Base-by-base conservation (phyloP, 2,329 filamentous ascomycete species). In the Pseudocercospora fijiensis region DNA sequence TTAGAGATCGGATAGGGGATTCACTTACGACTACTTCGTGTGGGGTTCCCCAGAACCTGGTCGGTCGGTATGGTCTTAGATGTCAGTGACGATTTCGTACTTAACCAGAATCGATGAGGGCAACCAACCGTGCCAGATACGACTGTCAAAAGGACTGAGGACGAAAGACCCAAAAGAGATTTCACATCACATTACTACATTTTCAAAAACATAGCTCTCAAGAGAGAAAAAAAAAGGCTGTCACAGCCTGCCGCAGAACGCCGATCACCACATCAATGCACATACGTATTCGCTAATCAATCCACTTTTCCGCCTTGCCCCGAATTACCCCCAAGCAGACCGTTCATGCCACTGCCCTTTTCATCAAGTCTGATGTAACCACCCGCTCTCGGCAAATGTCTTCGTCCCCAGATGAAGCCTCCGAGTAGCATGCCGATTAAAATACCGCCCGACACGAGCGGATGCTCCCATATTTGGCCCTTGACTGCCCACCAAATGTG, bases 341-440 rank as follows among this genome's bases (percentile, higher is more conserved):
- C 88, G 68, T 90, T 87, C 79, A 90, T 90, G 65, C 87, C 85
- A 2, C 84, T 83, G 18, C 83, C 83, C 45, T 84, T 80, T 76
- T 75, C 83, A 74, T 75, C 86, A 79, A 75, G 69, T 49, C 65
- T 69, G 47, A 74, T 84, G 24, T 74, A 71, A 30, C 76, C 75
- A 8, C 72, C 70, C 18, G 60, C 63, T 41, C 58, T 64, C 20
- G 70, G 71, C 60, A 76, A 65, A 62, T 75, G 71, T 61, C 74
- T 76, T 30, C 75, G 69, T 61, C 66, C 70, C 43, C 72, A 70
- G 22, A 74, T 66, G 7, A 65, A 58, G 6, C 66, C 63, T 4
- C 70, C 66, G 41, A 73, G 43, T 1, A 72, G 57, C 59, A 90
- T 75, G 41, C 84, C 86, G 18, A 86, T 76, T 20, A 88, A 77